These are phyloP conservation scores for Licmophora abbreviata DNA, from an alignment of 108 stramenopile genomes.

Conservation along the genomic window DNA sequence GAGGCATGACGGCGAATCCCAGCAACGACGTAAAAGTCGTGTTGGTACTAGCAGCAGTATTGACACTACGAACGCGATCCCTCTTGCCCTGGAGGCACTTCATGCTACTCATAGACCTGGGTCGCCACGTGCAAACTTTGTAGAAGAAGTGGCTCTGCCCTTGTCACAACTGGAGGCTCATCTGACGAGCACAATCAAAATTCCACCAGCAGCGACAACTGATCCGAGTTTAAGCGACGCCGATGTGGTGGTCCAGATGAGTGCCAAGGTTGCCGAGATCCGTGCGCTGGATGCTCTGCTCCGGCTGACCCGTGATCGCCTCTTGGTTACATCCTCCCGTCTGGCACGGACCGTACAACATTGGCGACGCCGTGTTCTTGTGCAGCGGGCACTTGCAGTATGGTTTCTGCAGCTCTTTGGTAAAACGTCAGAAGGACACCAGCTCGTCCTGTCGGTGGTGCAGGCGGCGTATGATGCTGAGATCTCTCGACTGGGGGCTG, in stretches of 20 bases:
- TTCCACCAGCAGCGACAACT: neutral
- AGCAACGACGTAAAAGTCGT: too few relatives aligned
- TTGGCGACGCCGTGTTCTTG: constrained; percentile 45
- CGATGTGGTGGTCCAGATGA: constrained; percentile 12
- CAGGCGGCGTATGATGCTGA: constrained; percentile 56
- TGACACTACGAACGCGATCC: neutral
- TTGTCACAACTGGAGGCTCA: too few relatives aligned
- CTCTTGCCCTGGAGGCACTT: neutral
- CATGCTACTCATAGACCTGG: too few relatives aligned
- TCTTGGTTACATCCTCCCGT: constrained; percentile 43
- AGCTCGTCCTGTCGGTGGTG: constrained; percentile 30
- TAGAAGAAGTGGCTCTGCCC: too few relatives aligned
- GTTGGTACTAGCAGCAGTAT: neutral
- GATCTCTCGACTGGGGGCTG: constrained; percentile 41
- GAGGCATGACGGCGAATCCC: too few relatives aligned
- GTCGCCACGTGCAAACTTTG: neutral
- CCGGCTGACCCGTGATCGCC: constrained; percentile 58
- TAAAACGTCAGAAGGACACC: constrained; percentile 24
- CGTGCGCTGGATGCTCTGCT: constrained; percentile 51
- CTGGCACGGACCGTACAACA: constrained; percentile 41
- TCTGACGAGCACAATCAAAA: neutral
- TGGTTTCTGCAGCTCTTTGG: neutral
- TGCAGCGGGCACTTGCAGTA: neutral
- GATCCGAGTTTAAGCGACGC: neutral
- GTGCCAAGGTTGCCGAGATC: constrained; percentile 32